Evolutionary conservation across 2,329 filamentous ascomycete species (phyloP).

Genomic region (Diaporthe ampelina): DNA sequence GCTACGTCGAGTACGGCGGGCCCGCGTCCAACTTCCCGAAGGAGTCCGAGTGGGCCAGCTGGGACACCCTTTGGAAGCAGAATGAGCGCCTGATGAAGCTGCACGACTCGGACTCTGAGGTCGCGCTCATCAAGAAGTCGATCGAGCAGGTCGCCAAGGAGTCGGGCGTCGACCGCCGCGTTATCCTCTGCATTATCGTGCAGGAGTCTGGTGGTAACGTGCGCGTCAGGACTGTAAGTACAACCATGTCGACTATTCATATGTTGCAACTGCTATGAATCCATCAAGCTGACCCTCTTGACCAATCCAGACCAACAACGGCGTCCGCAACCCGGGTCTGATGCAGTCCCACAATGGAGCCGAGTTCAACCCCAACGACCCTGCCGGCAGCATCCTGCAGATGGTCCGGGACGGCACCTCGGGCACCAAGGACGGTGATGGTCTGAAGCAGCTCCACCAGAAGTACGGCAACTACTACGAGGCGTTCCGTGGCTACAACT

Average conservation of each 20-base stretch:
- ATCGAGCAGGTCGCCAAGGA: slow-evolving; percentile 51
- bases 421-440: slow-evolving; percentile 58
- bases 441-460: slow-evolving; percentile 55
- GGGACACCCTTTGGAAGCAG: slow-evolving; percentile 7
- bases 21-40: slow-evolving; percentile 21
- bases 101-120: slow-evolving; percentile 26
- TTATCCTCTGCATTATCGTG: slow-evolving; percentile 60
- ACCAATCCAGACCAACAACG: slow-evolving; percentile 50
- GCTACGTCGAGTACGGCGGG: slow-evolving; percentile 16
- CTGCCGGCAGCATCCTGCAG: slow-evolving; percentile 43
- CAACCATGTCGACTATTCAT: background rate
- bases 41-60: slow-evolving; percentile 17
- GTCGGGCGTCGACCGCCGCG: slow-evolving; percentile 54
- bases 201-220: slow-evolving; percentile 62
- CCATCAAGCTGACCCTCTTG: background rate
- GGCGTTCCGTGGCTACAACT: slow-evolving; percentile 65
- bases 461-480: slow-evolving; percentile 59
- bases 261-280: too few species aligned
- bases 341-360: slow-evolving; percentile 56
- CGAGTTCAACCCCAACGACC: slow-evolving; percentile 46
- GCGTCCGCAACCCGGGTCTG: slow-evolving; percentile 58
- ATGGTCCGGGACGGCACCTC: slow-evolving; percentile 57
- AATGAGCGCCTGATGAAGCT: slow-evolving; percentile 29
- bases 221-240: slow-evolving; percentile 51
- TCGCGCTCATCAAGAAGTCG: slow-evolving; percentile 47